Percentiles rank a stretch among this genome's conserved stretches.
phyloP scores from a whole-genome alignment of 2,329 filamentous ascomycete species.

The Periconia sp. region DNA sequence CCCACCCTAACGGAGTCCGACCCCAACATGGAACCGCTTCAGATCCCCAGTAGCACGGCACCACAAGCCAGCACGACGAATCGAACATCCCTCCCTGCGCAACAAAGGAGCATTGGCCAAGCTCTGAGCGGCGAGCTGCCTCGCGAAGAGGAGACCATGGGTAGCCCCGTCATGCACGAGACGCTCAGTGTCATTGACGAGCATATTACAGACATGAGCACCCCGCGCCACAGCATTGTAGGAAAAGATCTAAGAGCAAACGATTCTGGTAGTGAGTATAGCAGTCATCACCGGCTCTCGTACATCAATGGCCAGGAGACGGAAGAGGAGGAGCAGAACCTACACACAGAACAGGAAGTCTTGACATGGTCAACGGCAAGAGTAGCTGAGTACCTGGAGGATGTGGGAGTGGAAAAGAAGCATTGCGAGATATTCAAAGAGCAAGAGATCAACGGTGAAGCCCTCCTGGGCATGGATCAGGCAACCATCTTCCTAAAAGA shows the following conservation, averaged over 20 bases:
- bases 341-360: slow-evolving; percentile 77
- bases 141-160: slow-evolving; percentile 53
- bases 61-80: slow-evolving; percentile 19
- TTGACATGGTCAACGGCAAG: slow-evolving; percentile 78
- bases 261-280: slow-evolving; percentile 91
- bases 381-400: slow-evolving; percentile 88
- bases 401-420: slow-evolving; percentile 80
- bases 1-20: slow-evolving; percentile 23
- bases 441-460: slow-evolving; percentile 94
- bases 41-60: slow-evolving; percentile 23
- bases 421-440: slow-evolving; percentile 95
- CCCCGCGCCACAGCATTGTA: slow-evolving; percentile 61
- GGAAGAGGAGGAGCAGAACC: slow-evolving; percentile 82
- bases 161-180: slow-evolving; percentile 87
- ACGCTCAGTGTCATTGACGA: slow-evolving; percentile 96
- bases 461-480: slow-evolving; percentile 92
- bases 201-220: slow-evolving; percentile 87
- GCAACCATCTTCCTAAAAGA: slow-evolving; percentile 94
- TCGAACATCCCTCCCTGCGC: slow-evolving; percentile 26
- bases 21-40: slow-evolving; percentile 35
- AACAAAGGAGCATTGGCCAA: slow-evolving; percentile 43
- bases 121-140: slow-evolving; percentile 37
- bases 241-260: slow-evolving; percentile 62
- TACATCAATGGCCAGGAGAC: slow-evolving; percentile 96
- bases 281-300: slow-evolving; percentile 79